Base-by-base conservation (phyloP, 2,329 filamentous ascomycete species). In the Pseudogymnoascus sp. region DNA sequence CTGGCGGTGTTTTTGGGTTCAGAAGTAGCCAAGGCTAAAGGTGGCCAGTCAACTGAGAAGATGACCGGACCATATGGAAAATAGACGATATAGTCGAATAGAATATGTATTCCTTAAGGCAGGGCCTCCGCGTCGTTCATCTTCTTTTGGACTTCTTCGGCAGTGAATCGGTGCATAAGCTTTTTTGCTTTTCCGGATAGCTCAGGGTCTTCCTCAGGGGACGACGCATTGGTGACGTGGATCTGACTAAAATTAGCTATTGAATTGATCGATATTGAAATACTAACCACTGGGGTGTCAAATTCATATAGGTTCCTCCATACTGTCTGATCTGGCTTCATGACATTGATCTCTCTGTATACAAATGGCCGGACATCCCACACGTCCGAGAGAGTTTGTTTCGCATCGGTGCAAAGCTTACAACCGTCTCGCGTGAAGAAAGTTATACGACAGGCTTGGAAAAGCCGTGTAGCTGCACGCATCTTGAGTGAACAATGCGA, bases 271-370 rank as follows among this genome's bases (percentile, higher is more conserved):
- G 28, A 46, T 40, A 14, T 25, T 18, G 7, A n/a, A 23, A 50
- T 18, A 69, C 71, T 3, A 63, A 93, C 89, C 71, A 93, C 90
- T 0, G 90, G 90, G 6, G 90, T 89, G 69, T 93, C 90, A 73
- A 92, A 90, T 64, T 92, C 89, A 72, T 93, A 93, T 1, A 91
- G 71, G 59, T 87, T 81, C 70, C 84, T 86, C 90, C 90, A 93
- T 23, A 78, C 76, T 66, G 84, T 82, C 14, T 82, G 81, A 25
- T 85, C 82, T 0, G 82, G 79, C 59, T 82, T 81, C 76, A 89
- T 84, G 59, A 93, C 84, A 71, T 92, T 82, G 65, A 90, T 79
- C 73, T 92, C 88, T 6, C 79, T 78, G 74, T 86, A 91, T 16
- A 81, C 81, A 74, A 93, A 91, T 0, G 86, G 87, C 25, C 87